phyloP scores from a whole-genome alignment of 2,329 filamentous ascomycete genomes.

The Fusarium concolor region DNA sequence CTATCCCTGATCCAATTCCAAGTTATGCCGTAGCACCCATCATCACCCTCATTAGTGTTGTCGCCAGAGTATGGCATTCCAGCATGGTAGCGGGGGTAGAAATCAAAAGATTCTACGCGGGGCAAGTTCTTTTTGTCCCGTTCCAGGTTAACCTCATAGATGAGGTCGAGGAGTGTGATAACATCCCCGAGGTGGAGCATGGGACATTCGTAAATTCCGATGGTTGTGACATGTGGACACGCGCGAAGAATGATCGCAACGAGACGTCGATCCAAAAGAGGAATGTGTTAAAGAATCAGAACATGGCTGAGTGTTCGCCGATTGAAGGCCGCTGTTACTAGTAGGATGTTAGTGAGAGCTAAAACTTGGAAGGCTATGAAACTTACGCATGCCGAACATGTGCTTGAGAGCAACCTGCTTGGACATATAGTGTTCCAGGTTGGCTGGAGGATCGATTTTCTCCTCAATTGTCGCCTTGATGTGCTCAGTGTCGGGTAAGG shows the following conservation, averaged over 20 bases:
- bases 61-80: slow-evolving; percentile 41
- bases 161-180: slow-evolving; percentile 50
- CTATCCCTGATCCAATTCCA: slow-evolving; percentile 44
- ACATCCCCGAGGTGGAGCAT: slow-evolving; percentile 54
- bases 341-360: slow-evolving; percentile 15
- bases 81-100: slow-evolving; percentile 50
- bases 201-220: slow-evolving; percentile 54
- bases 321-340: slow-evolving; percentile 43
- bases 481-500: slow-evolving; percentile 3
- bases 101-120: slow-evolving; percentile 48
- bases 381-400: slow-evolving; percentile 41
- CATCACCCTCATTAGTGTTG: neutral
- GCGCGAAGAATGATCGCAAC: slow-evolving; percentile 52
- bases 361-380: neutral
- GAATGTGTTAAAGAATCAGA: slow-evolving; percentile 48
- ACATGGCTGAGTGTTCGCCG: slow-evolving; percentile 38
- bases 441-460: neutral
- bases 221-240: slow-evolving; percentile 48
- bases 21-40: slow-evolving; percentile 46
- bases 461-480: neutral
- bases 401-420: slow-evolving; percentile 21
- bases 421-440: slow-evolving; percentile 16
- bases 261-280: slow-evolving; percentile 50
- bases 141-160: slow-evolving; percentile 50
- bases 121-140: slow-evolving; percentile 25